A percentile compares a stretch with the other conserved stretches of the same genome.
Evolutionary conservation across 2,329 filamentous ascomycete species (phyloP).

Genomic region (Arthrocladium fulminans): DNA sequence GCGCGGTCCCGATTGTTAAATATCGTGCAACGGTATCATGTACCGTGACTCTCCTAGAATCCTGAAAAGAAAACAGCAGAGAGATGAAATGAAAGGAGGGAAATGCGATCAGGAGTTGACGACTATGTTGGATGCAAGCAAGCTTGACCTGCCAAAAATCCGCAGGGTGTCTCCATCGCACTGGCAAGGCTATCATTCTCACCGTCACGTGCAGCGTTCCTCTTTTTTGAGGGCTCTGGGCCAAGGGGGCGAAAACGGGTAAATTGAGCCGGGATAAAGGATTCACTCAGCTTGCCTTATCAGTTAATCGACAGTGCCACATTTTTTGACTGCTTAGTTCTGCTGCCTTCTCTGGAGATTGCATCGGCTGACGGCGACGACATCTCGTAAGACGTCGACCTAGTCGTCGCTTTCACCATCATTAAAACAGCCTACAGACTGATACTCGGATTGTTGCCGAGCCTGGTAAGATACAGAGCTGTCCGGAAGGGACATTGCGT

Average conservation of each 20-base stretch:
- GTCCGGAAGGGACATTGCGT: background rate
- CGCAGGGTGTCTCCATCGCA: background rate
- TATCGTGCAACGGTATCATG: background rate
- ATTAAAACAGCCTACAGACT: too few relatives aligned
- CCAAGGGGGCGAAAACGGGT: background rate
- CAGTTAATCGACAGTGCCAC: background rate
- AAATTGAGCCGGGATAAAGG: too few relatives aligned
- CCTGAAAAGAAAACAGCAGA: background rate
- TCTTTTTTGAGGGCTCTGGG: too few relatives aligned
- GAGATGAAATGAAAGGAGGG: slow-evolving; percentile 9
- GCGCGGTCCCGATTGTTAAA: background rate
- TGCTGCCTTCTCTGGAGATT: background rate
- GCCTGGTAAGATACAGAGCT: too few relatives aligned
- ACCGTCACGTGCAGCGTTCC: background rate
- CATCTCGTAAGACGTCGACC: too few relatives aligned
- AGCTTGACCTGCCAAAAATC: slow-evolving; percentile 7
- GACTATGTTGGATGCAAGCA: slow-evolving; percentile 1
- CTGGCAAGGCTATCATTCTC: background rate
- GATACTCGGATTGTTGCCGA: too few relatives aligned
- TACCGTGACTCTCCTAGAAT: background rate
- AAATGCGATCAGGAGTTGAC: slow-evolving; percentile 11
- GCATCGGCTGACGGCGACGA: too few relatives aligned
- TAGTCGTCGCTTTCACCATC: background rate
- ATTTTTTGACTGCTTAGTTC: background rate
- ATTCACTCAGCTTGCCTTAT: too few relatives aligned